Conservation (phyloP, 1,284 basidiomycete species). For the Malassezia restricta region DNA sequence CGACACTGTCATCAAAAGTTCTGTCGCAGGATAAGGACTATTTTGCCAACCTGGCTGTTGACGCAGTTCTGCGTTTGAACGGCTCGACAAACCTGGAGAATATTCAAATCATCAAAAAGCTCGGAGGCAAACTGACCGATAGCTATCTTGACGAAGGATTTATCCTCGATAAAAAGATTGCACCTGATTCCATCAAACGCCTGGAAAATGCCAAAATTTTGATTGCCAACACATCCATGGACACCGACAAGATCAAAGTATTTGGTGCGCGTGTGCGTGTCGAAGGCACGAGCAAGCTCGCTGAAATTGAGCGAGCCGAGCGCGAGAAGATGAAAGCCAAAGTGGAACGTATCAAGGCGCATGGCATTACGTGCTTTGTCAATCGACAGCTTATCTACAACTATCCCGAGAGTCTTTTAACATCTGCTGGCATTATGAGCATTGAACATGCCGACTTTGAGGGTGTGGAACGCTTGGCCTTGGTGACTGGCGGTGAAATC, state of each 20-base stretch:
- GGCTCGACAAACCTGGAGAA: slow-evolving; percentile 94
- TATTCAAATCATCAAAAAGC: slow-evolving; percentile 99
- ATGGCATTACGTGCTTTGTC: slow-evolving; percentile 95
- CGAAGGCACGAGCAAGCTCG: slow-evolving; percentile 87
- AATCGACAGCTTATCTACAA: slow-evolving; percentile 99
- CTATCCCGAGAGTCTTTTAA: slow-evolving; percentile 86
- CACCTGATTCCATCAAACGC: slow-evolving; percentile 84
- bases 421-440: slow-evolving; percentile 85
- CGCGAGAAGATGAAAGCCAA: slow-evolving; percentile 99
- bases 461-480: slow-evolving; percentile 85
- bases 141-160: slow-evolving; percentile 98
- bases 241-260: slow-evolving; percentile 99
- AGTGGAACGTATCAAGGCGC: slow-evolving; percentile 82
- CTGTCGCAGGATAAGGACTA: slow-evolving; percentile 94
- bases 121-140: slow-evolving; percentile 93
- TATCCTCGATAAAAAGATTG: slow-evolving; percentile 93
- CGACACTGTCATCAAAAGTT: slow-evolving; percentile 92
- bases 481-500: slow-evolving; percentile 97
- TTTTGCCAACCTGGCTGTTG: slow-evolving; percentile 94
- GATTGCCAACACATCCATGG: slow-evolving; percentile 98
- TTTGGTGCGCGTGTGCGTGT: slow-evolving; percentile 94
- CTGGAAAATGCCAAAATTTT: slow-evolving; percentile 91
- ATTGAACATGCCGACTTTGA: slow-evolving; percentile 99
- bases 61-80: slow-evolving; percentile 87
- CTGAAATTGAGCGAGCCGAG: slow-evolving; percentile 93